Base-by-base conservation (phyloP, 768 basidiomycete genomes). In the Gloeopeniophorella convolvens region DNA sequence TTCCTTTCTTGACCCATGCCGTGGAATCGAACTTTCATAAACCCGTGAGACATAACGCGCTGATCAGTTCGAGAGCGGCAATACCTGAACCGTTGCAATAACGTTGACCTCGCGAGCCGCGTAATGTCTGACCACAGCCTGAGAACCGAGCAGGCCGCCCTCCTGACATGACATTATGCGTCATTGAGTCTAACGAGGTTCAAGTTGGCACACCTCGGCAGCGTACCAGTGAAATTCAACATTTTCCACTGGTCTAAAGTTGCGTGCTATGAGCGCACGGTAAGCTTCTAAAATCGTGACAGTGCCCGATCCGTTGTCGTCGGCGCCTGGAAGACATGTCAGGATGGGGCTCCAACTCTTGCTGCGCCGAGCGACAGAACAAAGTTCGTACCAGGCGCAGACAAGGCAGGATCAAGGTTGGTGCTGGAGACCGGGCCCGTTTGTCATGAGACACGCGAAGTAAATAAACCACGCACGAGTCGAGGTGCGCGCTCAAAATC, bases 21-120 rank as follows among this genome's bases (percentile, higher is more conserved):
- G 89, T 91, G 89, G 89, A 89, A 64, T 90, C 88, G 62, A 85
- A 86, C 85, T 87, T n/a, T n/a, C n/a, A n/a, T 30, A 50, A 15
- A 34, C 33, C 31, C 51, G 47, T 55, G 44, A 53, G 44, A 42
- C 41, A 40, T 28, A 47, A 26, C 51, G 4, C 13, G 20, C 18
- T 48, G 45, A 43, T 40, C 16, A 47, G 4, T 16, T 27, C 10
- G 8, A 9, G 21, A 46, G 44, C 49, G 21, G 35, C 24, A 51
- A 58, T 65, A 86, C 84, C 74, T 89, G 87, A 61, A 82, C 81
- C 86, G 89, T 89, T 41, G 83, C 87, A 57, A 83, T 66, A 53
- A 90, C 85, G 61, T 84, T 80, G 44, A 77, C 75, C 13, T 68
- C 69, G 51, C 77, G 74, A 20, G 69, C 61, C 60, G 78, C 80